Evolutionary conservation across 2,329 filamentous ascomycete species (phyloP), one percentile per base, ranked within the genome.

Genomic region (Alternaria sp.): DNA sequence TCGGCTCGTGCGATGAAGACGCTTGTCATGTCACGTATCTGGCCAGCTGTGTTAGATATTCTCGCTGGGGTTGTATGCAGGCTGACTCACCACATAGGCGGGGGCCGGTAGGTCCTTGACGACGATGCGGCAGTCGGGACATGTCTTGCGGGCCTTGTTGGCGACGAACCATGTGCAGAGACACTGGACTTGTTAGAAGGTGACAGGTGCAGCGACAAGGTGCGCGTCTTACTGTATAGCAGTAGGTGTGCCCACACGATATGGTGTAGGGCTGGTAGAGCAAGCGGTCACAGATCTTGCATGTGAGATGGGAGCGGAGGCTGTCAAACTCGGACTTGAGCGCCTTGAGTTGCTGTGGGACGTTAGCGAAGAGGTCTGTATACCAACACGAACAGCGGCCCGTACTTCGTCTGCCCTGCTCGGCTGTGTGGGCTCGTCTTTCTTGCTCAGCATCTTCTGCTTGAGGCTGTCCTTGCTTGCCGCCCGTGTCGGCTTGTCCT

Each of bases 201-300:
- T 34, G n/a, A 14, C 32, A 53, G 18, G n/a, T 24, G 24, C 20
- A 39, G 14, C 69, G 78, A 18, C 18, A 28, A 20, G 8, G 32
- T 32, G 44, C 26, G 24, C 44, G 8, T 78, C 84, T 75, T 65
- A 87, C 86, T 44, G 85, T 87, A 73, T 91, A 91, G 79, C 89
- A 91, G 76, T 90, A 91, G 7, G 89, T 91, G 74, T 91, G 89
- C 4, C 89, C 89, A 69, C 89, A 91, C 7, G 82, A 82, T 53
- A 91, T 83, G 18, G 87, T 89, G 77, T 87, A 91, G 2, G 89
- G 89, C 75, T 91, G 88, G 77, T 90, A 91, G 51, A 91, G 83
- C 49, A 89, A 84, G 56, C 86, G 84, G 66, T 89, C 86, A 76
- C 89, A 91, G 63, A 91, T 88, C 64, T 88, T 88, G 79, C 89